Conservation (phyloP, 495 filamentous ascomycete species). For the Tuber melanosporum region DNA sequence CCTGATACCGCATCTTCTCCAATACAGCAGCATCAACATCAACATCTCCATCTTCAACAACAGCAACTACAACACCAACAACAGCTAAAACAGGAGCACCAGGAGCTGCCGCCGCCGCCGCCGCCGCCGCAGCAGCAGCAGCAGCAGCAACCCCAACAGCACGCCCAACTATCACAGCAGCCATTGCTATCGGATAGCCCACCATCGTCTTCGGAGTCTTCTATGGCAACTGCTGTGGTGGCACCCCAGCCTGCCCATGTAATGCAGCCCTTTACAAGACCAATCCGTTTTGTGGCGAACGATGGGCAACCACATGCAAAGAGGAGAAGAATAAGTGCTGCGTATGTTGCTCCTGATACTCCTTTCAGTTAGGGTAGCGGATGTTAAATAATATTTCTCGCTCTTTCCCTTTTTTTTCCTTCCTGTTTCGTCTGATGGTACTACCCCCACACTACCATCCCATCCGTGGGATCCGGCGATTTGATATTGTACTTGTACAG, state of each 20-base stretch:
- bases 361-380: constrained; percentile 3
- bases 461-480: constrained; percentile 11
- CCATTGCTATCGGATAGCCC: constrained; percentile 9
- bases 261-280: constrained; percentile 43
- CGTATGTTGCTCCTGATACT: constrained; percentile 51
- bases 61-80: neutral
- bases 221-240: constrained; percentile 35
- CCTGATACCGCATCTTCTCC: constrained; percentile 19
- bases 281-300: constrained; percentile 73
- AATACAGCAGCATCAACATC: constrained; percentile 13
- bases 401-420: constrained; percentile 26
- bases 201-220: constrained; percentile 18
- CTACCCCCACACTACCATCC: constrained; percentile 15
- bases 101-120: constrained; percentile 9
- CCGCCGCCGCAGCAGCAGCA: constrained; percentile 9
- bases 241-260: constrained; percentile 30
- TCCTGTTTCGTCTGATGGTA: constrained; percentile 17
- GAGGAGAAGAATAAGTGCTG: constrained; percentile 71
- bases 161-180: constrained; percentile 19
- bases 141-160: neutral
- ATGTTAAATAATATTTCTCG: constrained; percentile 20
- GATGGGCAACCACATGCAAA: constrained; percentile 76
- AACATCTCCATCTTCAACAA: constrained; percentile 6
- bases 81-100: constrained; percentile 12
- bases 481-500: constrained; percentile 29